phyloP scores from a whole-genome alignment of 2,329 filamentous ascomycete species.

The Huntiella abstrusa region DNA sequence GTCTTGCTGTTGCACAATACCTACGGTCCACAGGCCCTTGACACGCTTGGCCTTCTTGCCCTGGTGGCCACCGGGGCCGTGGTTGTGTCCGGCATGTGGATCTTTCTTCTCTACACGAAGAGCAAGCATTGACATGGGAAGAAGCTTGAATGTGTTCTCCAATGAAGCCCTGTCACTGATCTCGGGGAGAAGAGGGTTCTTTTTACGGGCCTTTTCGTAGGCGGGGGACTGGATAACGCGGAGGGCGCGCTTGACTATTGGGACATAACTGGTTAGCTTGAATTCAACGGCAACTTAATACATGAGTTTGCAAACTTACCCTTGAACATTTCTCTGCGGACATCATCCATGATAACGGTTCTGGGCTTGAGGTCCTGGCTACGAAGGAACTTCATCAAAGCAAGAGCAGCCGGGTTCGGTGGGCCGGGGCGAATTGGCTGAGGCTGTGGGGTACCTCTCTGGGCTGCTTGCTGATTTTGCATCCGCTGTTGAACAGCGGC shows the following conservation, averaged over 20 bases:
- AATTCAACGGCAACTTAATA: background rate
- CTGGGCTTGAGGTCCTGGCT: constrained; percentile 71
- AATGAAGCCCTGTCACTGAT: constrained; percentile 77
- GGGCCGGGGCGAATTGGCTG: constrained; percentile 60
- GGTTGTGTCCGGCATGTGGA: constrained; percentile 46
- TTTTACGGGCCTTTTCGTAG: constrained; percentile 75
- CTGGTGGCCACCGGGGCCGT: constrained; percentile 26
- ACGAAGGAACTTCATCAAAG: constrained; percentile 74
- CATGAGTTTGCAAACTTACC: constrained; percentile 30
- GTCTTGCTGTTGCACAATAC: constrained; percentile 91
- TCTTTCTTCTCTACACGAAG: constrained; percentile 65
- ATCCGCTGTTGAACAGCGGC: constrained; percentile 2
- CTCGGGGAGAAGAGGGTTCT: constrained; percentile 74
- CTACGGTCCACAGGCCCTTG: constrained; percentile 92
- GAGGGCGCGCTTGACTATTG: constrained; percentile 79
- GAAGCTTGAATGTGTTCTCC: constrained; percentile 84
- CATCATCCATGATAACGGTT: constrained; percentile 85
- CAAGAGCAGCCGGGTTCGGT: constrained; percentile 73
- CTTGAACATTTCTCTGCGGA: constrained; percentile 96
- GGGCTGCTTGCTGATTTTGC: constrained; percentile 19
- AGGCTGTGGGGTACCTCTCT: constrained; percentile 21
- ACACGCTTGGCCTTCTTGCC: constrained; percentile 66
- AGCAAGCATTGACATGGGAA: constrained; percentile 85
- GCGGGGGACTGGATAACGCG: constrained; percentile 74
- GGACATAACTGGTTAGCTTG: background rate